These are phyloP conservation scores for Picea engelmannii DNA, from an alignment of 83 land plant species.

Conservation along the genomic window DNA sequence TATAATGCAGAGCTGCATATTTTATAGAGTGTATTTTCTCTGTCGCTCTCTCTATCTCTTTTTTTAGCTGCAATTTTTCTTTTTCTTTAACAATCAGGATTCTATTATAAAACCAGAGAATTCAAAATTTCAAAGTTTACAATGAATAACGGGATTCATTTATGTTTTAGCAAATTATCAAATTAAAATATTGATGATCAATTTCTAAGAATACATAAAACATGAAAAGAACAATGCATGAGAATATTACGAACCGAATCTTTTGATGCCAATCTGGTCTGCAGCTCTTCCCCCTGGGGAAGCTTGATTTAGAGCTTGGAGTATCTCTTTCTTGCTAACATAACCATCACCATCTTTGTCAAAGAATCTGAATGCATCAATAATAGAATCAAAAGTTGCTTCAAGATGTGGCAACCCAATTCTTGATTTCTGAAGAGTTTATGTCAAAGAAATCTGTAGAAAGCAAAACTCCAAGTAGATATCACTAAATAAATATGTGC, in stretches of 20 bases:
- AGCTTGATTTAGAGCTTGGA: slow-evolving; percentile 79
- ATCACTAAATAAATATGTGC: background rate
- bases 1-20: too few species aligned
- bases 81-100: too few species aligned
- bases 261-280: slow-evolving; percentile 80
- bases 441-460: slow-evolving; percentile 1
- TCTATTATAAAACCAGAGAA: too few species aligned
- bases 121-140: too few species aligned
- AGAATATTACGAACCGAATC: slow-evolving; percentile 72
- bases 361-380: slow-evolving; percentile 88
- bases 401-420: slow-evolving; percentile 84
- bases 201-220: too few species aligned
- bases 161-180: too few species aligned
- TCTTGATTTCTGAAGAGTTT: slow-evolving; percentile 60
- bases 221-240: too few species aligned
- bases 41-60: too few species aligned
- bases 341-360: slow-evolving; percentile 96
- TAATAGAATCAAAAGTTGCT: slow-evolving; percentile 83
- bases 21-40: too few species aligned
- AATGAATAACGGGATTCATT: too few species aligned
- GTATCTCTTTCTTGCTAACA: slow-evolving; percentile 92
- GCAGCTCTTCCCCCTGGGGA: slow-evolving; percentile 72
- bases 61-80: too few species aligned
- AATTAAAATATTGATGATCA: too few species aligned
- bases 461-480: background rate